Conservation (phyloP, 768 basidiomycete genomes). For the Cystobasidium ongulense region DNA sequence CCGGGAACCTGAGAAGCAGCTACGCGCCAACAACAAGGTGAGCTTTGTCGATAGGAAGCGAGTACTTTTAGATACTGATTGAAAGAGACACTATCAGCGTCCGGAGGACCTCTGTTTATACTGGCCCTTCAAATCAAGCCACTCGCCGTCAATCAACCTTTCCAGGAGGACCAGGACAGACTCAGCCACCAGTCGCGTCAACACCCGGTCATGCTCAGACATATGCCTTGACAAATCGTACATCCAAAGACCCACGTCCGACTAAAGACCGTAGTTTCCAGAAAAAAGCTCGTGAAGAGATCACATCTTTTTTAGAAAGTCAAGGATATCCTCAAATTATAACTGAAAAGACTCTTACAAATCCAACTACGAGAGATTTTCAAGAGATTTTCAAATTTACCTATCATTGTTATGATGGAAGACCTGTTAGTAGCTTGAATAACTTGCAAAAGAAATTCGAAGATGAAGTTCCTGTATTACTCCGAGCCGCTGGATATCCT, state of each 20-base stretch:
- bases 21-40: conserved; percentile 29
- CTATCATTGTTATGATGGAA: conserved; percentile 57
- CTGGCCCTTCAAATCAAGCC: conserved; percentile 6
- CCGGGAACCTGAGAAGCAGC: conserved; percentile 31
- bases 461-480: conserved; percentile 68
- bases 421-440: conserved; percentile 36
- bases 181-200: not conserved
- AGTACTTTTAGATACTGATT: not conserved
- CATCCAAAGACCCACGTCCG: conserved; percentile 28
- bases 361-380: conserved; percentile 79
- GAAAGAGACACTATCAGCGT: conserved; percentile 2
- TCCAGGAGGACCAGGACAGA: not conserved
- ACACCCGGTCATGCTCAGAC: not conserved
- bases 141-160: conserved; percentile 22
- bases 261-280: conserved; percentile 31
- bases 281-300: conserved; percentile 32
- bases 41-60: not conserved
- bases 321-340: conserved; percentile 34
- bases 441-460: conserved; percentile 53
- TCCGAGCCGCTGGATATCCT: conserved; percentile 74
- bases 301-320: conserved; percentile 35
- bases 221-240: conserved; percentile 15
- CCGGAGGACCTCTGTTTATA: conserved; percentile 19
- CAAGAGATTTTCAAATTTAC: conserved; percentile 74
- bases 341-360: conserved; percentile 59